Evolutionary conservation across 371 early-diverging fungal genomes (phyloP).

Genomic region (Rhizopus stolonifer): DNA sequence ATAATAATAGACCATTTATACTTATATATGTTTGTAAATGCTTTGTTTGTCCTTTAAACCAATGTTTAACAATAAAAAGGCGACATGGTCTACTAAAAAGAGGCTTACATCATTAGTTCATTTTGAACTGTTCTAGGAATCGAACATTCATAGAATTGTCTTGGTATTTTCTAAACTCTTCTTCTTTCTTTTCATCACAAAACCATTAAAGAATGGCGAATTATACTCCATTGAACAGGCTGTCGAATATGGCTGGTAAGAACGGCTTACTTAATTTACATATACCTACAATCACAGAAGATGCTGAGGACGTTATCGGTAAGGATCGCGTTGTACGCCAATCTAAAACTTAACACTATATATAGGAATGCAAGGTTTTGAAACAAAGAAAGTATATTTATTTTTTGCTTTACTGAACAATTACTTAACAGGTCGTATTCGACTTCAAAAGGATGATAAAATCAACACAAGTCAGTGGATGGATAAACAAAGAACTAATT

Average conservation of each 20-base stretch:
- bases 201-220: conserved; percentile 22
- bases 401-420: neutral
- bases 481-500: conserved; percentile 90
- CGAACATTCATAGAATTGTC: neutral
- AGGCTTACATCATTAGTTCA: conserved; percentile 2
- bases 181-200: conserved; percentile 1
- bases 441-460: conserved; percentile 58
- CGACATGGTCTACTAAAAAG: neutral
- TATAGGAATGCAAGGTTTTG: conserved; percentile 29
- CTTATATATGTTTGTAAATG: neutral
- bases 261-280: conserved; percentile 39
- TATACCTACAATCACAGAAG: conserved; percentile 42
- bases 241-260: conserved; percentile 48
- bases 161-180: neutral
- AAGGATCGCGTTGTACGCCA: neutral
- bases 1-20: neutral
- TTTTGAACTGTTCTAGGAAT: neutral
- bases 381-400: neutral
- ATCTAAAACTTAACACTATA: neutral
- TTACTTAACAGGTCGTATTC: conserved; percentile 52
- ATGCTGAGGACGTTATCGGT: conserved; percentile 50
- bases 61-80: neutral
- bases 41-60: neutral
- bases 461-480: conserved; percentile 78
- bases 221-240: conserved; percentile 43